Evolutionary conservation across 768 basidiomycete genomes (phyloP).

Genomic region (Lentinula sp.): DNA sequence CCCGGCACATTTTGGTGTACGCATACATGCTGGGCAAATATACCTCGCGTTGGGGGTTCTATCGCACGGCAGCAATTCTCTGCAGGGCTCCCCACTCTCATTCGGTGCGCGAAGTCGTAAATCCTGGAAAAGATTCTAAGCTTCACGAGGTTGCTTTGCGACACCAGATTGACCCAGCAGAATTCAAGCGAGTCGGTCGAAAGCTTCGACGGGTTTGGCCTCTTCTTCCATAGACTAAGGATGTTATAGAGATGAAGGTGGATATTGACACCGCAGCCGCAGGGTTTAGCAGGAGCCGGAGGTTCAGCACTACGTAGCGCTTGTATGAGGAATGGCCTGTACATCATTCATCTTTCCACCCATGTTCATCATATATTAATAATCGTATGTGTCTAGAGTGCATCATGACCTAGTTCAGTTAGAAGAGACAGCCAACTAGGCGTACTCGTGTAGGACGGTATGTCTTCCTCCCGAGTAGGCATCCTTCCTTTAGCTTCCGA

Average conservation of each 20-base stretch:
- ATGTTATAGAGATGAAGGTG: neutral
- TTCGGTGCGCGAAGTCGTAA: constrained; percentile 2
- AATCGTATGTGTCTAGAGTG: no score
- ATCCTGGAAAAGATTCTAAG: constrained; percentile 4
- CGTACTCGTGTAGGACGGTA: no score
- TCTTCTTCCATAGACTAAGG: constrained; percentile 3
- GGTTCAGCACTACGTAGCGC: no score
- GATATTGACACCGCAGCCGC: neutral
- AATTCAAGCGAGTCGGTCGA: constrained; percentile 5
- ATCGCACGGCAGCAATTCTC: constrained; percentile 1
- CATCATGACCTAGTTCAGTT: no score
- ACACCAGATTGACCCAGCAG: constrained; percentile 4
- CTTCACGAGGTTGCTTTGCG: constrained; percentile 4
- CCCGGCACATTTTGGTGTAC: neutral
- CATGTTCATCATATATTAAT: neutral
- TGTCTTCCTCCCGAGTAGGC: no score
- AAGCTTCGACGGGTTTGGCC: constrained; percentile 4
- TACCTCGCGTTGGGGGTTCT: constrained; percentile 6
- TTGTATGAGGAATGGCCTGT: no score
- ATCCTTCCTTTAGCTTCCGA: no score
- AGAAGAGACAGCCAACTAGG: no score
- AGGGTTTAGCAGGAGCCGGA: neutral
- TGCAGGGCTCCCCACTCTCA: neutral
- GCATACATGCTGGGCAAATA: constrained; percentile 4
- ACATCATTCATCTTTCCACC: neutral